A percentile compares a stretch with the other conserved stretches of the same genome.
Evolutionary conservation across 495 filamentous ascomycete species (phyloP).

Genomic region (Penicillium herquei): DNA sequence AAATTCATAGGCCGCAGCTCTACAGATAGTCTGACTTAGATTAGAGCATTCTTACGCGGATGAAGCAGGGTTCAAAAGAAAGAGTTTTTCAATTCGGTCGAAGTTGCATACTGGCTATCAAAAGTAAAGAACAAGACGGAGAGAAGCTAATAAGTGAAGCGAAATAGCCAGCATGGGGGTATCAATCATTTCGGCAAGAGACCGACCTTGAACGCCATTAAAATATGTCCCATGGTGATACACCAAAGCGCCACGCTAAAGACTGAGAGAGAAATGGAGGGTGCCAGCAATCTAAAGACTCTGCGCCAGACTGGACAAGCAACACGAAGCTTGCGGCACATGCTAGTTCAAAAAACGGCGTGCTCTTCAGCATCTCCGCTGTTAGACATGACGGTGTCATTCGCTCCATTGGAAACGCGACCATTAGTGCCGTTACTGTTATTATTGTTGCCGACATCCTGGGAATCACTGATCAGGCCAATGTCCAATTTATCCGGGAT

Average conservation of each 20-base stretch:
- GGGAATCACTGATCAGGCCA: slow-evolving; percentile 55
- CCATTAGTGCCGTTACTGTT: slow-evolving; percentile 31
- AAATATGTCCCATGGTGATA: slow-evolving; percentile 3
- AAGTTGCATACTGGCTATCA: too few relatives aligned
- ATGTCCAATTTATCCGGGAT: slow-evolving; percentile 71
- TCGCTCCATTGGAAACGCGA: slow-evolving; percentile 24
- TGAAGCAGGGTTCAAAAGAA: too few relatives aligned
- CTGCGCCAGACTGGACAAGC: too few relatives aligned
- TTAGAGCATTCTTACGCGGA: too few relatives aligned
- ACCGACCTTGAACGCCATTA: neutral
- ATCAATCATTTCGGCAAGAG: too few relatives aligned
- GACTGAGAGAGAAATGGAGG: neutral
- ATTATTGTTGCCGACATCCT: slow-evolving; percentile 25
- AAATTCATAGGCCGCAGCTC: too few relatives aligned
- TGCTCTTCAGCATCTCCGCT: slow-evolving; percentile 55
- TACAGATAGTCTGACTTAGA: too few relatives aligned
- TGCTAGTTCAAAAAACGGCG: slow-evolving; percentile 50
- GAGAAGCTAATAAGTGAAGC: too few relatives aligned
- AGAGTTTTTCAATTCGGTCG: too few relatives aligned
- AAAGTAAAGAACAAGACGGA: too few relatives aligned
- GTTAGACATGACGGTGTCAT: slow-evolving; percentile 46
- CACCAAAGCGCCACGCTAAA: slow-evolving; percentile 26
- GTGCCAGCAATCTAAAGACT: too few relatives aligned
- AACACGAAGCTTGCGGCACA: neutral
- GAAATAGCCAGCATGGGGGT: too few relatives aligned